These are phyloP conservation scores for Amoebophrya sp. DNA, from an alignment of 169 alveolate species.

Conservation along the genomic window DNA sequence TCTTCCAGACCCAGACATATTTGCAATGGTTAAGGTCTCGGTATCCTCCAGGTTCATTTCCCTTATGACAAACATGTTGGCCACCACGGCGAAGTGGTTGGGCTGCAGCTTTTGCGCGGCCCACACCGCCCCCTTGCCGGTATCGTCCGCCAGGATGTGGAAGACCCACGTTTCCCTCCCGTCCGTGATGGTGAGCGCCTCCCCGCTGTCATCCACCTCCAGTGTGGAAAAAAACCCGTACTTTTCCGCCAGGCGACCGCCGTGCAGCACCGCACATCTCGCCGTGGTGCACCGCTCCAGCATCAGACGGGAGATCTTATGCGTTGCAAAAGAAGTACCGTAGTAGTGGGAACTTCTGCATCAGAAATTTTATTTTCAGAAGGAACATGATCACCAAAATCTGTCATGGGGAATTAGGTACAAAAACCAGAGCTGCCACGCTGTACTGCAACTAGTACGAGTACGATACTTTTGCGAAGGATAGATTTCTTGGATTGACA, in stretches of 20 bases:
- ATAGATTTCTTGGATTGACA: conserved; percentile 28
- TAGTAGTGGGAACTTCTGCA: no score
- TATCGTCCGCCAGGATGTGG: conserved; percentile 14
- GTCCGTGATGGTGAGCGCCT: conserved; percentile 32
- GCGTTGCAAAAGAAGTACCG: no score
- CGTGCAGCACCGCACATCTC: conserved; percentile 2
- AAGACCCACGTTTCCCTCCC: conserved; percentile 25
- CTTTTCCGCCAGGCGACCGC: conserved; percentile 28
- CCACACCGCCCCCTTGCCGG: conserved; percentile 30
- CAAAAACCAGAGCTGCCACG: no score
- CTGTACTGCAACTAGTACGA: no score
- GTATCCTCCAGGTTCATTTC: conserved; percentile 25
- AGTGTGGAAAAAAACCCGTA: conserved; percentile 23
- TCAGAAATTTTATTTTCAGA: no score
- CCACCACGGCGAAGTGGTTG: conserved; percentile 31
- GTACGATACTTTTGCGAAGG: no score
- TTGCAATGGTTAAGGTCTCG: no score
- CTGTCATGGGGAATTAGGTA: no score
- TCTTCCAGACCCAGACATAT: no score
- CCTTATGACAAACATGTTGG: conserved; percentile 28
- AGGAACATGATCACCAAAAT: no score
- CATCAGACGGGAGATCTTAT: conserved; percentile 5
- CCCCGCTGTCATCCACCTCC: conserved; percentile 29
- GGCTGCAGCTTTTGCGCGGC: conserved; percentile 14
- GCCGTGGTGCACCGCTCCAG: conserved; percentile 36